These are phyloP conservation scores for Aspergillus cristatus DNA, from an alignment of 495 filamentous ascomycete genomes.

Conservation along the genomic window DNA sequence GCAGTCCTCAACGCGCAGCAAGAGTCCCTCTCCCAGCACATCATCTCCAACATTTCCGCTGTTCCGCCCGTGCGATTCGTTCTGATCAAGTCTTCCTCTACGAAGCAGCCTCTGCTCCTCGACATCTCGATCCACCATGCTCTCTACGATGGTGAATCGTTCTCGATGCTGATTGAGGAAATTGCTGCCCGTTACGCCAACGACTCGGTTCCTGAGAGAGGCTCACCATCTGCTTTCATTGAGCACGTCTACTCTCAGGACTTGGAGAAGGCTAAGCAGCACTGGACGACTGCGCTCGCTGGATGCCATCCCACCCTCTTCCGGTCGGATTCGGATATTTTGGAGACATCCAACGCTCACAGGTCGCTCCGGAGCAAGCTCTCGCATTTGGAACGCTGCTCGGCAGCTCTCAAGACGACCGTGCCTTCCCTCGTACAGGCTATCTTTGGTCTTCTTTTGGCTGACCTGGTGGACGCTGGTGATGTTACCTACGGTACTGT, in stretches of 20 bases:
- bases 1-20: constrained; percentile 3
- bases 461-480: constrained; percentile 24
- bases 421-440: constrained; percentile 28
- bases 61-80: constrained; percentile 19
- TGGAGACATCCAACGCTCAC: constrained; percentile 10
- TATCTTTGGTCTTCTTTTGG: constrained; percentile 34
- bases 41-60: constrained; percentile 15
- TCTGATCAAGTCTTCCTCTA: constrained; percentile 7
- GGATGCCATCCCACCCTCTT: constrained; percentile 24
- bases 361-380: constrained; percentile 14
- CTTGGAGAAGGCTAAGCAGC: constrained; percentile 43
- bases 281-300: constrained; percentile 59
- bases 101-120: constrained; percentile 10
- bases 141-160: constrained; percentile 79
- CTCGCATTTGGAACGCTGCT: constrained; percentile 15
- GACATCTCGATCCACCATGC: constrained; percentile 48
- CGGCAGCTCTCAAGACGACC: constrained; percentile 19
- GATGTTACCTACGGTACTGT: constrained; percentile 37
- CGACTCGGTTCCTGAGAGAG: constrained; percentile 8
- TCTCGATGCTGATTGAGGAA: constrained; percentile 53
- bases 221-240: constrained; percentile 25
- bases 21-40: constrained; percentile 10
- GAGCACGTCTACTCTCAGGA: constrained; percentile 37
- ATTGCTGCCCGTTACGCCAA: constrained; percentile 35
- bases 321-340: constrained; percentile 6